Evolutionary conservation across 768 basidiomycete species (phyloP), one percentile per base, ranked within the genome.

Genomic region (Lentinula guzmanii): DNA sequence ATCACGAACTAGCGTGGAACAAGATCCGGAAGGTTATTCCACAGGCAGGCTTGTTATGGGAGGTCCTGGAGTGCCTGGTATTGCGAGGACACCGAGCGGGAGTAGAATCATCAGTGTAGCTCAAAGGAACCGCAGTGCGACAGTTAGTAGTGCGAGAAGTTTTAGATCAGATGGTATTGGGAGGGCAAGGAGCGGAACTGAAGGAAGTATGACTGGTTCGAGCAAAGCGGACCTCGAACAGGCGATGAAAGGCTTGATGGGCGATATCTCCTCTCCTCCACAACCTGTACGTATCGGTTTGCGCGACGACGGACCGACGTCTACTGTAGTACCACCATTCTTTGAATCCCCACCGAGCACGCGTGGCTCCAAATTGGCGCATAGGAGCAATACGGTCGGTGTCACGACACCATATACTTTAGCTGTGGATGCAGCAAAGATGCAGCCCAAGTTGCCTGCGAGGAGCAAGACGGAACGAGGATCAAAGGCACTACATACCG

Each of bases 331-430:
- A 7, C 21, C 45, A 21, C 45, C 21, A 54, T 24, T 39, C 11
- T 59, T 59, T 13, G 34, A 56, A 18, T 59, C 58, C 16, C 24
- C 55, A 4, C 41, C 42, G 13, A 56, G 55, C 21, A 42, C 28
- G 11, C 24, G 41, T 28, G 41, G 41, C n/a, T 43, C 52, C 50
- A 57, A 60, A 61, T 63, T 50, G 53, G 66, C 75, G 4, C 74
- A 76, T 58, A 70, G 83, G 60, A 84, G 81, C 65, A 84, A 82
- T 67, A 87, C 80, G 37, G 82, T 83, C 41, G 80, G 78, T 52
- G 78, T 73, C 1, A 71, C 76, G 37, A 71, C 70, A 28, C 76
- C 77, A 39, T 56, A 56, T n/a, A 56, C 34, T 18, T 37, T 9
- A 9, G 24, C 24, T 24, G 41, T 18, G 18, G 55, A 56, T 56